Conservation (phyloP, 2,329 filamentous ascomycete species). For the Hypocrella siamensis region DNA sequence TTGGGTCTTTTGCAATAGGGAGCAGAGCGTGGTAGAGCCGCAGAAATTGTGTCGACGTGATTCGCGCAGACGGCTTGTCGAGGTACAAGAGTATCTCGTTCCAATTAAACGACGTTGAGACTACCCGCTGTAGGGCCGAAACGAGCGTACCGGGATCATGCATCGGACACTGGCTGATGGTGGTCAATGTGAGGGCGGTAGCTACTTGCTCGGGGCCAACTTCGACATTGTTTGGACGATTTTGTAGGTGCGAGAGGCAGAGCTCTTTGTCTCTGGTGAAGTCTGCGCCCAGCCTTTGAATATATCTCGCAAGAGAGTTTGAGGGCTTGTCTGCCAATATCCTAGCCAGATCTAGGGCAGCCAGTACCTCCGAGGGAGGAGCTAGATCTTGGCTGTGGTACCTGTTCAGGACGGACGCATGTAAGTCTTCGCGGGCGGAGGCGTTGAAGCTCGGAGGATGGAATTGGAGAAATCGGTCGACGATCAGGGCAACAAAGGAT, state of each 20-base stretch:
- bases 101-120: constrained; percentile 52
- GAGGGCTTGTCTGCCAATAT: constrained; percentile 43
- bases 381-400: constrained; percentile 48
- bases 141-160: constrained; percentile 41
- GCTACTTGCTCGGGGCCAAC: constrained; percentile 73
- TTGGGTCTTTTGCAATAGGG: constrained; percentile 45
- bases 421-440: constrained; percentile 53
- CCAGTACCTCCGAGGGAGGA: constrained; percentile 55
- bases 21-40: constrained; percentile 66
- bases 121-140: constrained; percentile 43
- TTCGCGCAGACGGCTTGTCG: constrained; percentile 60
- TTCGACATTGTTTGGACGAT: constrained; percentile 36
- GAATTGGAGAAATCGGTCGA: constrained; percentile 77
- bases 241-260: constrained; percentile 38
- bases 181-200: constrained; percentile 54
- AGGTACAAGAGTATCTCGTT: constrained; percentile 62
- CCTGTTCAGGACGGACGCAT: constrained; percentile 49
- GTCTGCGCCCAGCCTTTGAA: constrained; percentile 60
- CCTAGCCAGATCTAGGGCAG: constrained; percentile 53
- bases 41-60: constrained; percentile 69
- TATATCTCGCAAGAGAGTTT: constrained; percentile 44
- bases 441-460: constrained; percentile 77
- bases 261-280: constrained; percentile 64
- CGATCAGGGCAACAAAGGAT: constrained; percentile 59
- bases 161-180: constrained; percentile 38